These are phyloP conservation scores for Aegle marmelos DNA, from an alignment of 345 rosid species.

Conservation along the genomic window DNA sequence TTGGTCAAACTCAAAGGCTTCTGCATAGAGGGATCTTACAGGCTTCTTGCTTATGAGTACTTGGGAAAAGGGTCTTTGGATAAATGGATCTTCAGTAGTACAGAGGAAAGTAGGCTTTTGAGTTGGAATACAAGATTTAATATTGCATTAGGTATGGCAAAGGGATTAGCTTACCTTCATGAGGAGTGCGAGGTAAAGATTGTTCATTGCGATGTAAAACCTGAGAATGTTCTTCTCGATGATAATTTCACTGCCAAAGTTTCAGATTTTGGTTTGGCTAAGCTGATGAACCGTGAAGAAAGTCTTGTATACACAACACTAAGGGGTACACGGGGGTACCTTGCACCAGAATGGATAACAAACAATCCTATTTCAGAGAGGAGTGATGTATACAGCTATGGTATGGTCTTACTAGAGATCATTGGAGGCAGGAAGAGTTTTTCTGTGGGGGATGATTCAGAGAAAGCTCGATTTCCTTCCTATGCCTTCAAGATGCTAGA, in stretches of 20 bases:
- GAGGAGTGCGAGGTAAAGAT: slow-evolving; percentile 51
- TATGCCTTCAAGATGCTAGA: slow-evolving; percentile 53
- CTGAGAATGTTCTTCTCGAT: slow-evolving; percentile 47
- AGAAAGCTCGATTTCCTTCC: slow-evolving; percentile 40
- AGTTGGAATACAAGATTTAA: slow-evolving; percentile 43
- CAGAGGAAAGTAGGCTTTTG: slow-evolving; percentile 21
- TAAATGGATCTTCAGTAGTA: slow-evolving; percentile 45
- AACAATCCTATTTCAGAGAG: slow-evolving; percentile 49
- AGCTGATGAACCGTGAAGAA: slow-evolving; percentile 48
- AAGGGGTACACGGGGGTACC: slow-evolving; percentile 59
- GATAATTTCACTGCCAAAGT: slow-evolving; percentile 44
- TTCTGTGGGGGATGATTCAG: slow-evolving; percentile 27
- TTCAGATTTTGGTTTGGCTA: slow-evolving; percentile 53
- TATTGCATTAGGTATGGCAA: slow-evolving; percentile 44
- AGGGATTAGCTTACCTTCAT: slow-evolving; percentile 51
- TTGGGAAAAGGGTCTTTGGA: slow-evolving; percentile 49
- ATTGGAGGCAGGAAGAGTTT: slow-evolving; percentile 51
- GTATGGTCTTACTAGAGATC: slow-evolving; percentile 53
- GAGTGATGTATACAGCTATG: slow-evolving; percentile 57
- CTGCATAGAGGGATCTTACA: slow-evolving; percentile 44
- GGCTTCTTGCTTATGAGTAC: slow-evolving; percentile 62
- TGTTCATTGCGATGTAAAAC: slow-evolving; percentile 50
- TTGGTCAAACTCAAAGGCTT: slow-evolving; percentile 57
- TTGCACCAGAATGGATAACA: slow-evolving; percentile 66
- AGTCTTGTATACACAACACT: slow-evolving; percentile 44